These are phyloP conservation scores for Linnemannia elongata DNA, from an alignment of 192 early-diverging fungal genomes.

Conservation along the genomic window DNA sequence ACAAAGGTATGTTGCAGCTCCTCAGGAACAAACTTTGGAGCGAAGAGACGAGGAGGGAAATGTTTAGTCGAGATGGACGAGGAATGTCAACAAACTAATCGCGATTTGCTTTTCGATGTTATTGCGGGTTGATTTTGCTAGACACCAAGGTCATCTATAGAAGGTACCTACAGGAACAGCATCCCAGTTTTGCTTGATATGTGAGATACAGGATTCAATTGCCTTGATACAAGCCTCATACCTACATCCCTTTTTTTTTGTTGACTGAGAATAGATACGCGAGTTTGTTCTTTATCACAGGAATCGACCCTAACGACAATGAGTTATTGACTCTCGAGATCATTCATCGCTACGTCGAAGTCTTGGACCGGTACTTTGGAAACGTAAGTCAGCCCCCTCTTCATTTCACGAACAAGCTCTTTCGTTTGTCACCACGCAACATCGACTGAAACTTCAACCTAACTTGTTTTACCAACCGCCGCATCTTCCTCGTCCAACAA, in stretches of 20 bases:
- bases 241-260: background rate
- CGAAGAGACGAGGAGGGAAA: background rate
- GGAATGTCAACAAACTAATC: background rate
- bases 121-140: slow-evolving; percentile 11
- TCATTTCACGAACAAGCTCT: background rate
- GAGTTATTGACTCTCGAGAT: slow-evolving; percentile 95
- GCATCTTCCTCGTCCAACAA: background rate
- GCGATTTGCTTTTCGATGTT: background rate
- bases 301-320: slow-evolving; percentile 94
- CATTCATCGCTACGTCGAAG: slow-evolving; percentile 98
- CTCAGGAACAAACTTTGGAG: background rate
- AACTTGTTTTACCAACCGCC: background rate
- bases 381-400: slow-evolving; percentile 70
- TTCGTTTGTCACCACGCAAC: too few relatives aligned
- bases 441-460: too few relatives aligned
- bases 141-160: slow-evolving; percentile 74
- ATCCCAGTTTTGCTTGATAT: too few relatives aligned
- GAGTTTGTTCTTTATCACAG: slow-evolving; percentile 95
- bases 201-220: background rate
- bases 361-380: slow-evolving; percentile 97
- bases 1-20: slow-evolving; percentile 75
- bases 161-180: slow-evolving; percentile 53
- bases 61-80: background rate
- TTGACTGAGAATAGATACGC: slow-evolving; percentile 80
- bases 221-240: background rate